Evolutionary conservation across 192 early-diverging fungal genomes (phyloP).

Genomic region (Coemansia sp.): DNA sequence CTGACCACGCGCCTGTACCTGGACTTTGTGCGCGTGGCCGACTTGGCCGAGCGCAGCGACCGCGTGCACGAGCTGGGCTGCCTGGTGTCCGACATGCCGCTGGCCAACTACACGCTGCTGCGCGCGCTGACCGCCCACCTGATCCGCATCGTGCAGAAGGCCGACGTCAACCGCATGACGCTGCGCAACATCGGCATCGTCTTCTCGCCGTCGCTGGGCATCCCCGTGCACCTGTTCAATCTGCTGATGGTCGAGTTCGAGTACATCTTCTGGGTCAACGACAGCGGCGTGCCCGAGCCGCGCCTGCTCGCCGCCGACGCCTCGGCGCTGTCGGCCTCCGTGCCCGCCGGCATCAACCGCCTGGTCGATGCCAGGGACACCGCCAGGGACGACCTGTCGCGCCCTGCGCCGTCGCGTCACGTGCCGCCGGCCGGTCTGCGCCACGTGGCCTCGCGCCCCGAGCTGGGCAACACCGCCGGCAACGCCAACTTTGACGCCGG

Average conservation of each 20-base stretch:
- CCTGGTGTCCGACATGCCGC: constrained; percentile 73
- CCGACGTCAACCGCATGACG: constrained; percentile 90
- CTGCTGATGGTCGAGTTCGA: constrained; percentile 89
- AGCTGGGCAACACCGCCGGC: not conserved
- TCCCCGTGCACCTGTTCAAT: constrained; percentile 91
- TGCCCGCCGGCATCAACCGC: constrained; percentile 33
- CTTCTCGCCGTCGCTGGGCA: constrained; percentile 90
- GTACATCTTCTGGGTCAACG: constrained; percentile 76
- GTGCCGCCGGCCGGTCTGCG: constrained; percentile 13
- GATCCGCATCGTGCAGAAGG: constrained; percentile 80
- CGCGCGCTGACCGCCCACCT: constrained; percentile 86
- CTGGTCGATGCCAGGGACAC: constrained; percentile 5
- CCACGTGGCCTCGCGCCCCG: constrained; percentile 13
- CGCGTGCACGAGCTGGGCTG: constrained; percentile 79
- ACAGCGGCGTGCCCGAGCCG: constrained; percentile 59
- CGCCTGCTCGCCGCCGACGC: constrained; percentile 15
- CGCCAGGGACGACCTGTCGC: not conserved
- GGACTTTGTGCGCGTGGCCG: constrained; percentile 82
- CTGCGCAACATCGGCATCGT: constrained; percentile 94
- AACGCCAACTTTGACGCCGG: not conserved
- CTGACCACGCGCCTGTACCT: constrained; percentile 84
- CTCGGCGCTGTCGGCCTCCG: constrained; percentile 21
- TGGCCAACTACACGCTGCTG: constrained; percentile 88
- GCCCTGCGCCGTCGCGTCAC: not conserved
- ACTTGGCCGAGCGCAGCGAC: constrained; percentile 75